phyloP scores from a whole-genome alignment of 768 basidiomycete species.

The Paxillus ammoniavirescens region DNA sequence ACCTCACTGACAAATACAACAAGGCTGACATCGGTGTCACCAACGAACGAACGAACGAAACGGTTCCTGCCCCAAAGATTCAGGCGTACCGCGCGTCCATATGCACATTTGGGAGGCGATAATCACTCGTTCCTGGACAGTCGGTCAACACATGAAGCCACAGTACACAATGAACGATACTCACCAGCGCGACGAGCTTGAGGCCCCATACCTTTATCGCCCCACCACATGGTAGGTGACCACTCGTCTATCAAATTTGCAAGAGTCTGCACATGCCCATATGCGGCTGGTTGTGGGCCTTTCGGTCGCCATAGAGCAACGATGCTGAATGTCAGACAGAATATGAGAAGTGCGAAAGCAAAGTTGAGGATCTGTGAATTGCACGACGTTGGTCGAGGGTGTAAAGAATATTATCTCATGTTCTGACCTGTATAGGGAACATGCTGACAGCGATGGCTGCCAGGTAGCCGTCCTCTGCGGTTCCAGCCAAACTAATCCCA shows the following conservation, averaged over 20 bases:
- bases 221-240: conserved; percentile 34
- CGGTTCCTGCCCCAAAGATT: not conserved
- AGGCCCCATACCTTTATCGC: conserved; percentile 15
- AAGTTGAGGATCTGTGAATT: conserved; percentile 28
- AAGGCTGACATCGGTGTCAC: not conserved
- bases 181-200: conserved; percentile 19
- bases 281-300: conserved; percentile 31
- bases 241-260: conserved; percentile 36
- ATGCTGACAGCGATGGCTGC: conserved; percentile 21
- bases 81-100: conserved; percentile 21
- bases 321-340: conserved; percentile 16
- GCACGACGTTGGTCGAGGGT: not conserved
- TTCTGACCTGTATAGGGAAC: conserved; percentile 25
- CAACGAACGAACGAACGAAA: not conserved
- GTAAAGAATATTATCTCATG: not conserved
- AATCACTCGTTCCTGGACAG: conserved; percentile 23
- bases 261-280: conserved; percentile 34
- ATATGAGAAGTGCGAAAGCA: conserved; percentile 14
- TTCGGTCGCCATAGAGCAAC: conserved; percentile 13
- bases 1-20: no score
- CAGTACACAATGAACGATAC: conserved; percentile 1
- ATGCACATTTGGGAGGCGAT: conserved; percentile 17
- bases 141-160: not conserved
- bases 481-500: conserved; percentile 18
- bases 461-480: conserved; percentile 9